Evolutionary conservation across 2,329 filamentous ascomycete species (phyloP), one percentile per base, ranked within the genome.

Genomic region (Colletotrichum lentis): DNA sequence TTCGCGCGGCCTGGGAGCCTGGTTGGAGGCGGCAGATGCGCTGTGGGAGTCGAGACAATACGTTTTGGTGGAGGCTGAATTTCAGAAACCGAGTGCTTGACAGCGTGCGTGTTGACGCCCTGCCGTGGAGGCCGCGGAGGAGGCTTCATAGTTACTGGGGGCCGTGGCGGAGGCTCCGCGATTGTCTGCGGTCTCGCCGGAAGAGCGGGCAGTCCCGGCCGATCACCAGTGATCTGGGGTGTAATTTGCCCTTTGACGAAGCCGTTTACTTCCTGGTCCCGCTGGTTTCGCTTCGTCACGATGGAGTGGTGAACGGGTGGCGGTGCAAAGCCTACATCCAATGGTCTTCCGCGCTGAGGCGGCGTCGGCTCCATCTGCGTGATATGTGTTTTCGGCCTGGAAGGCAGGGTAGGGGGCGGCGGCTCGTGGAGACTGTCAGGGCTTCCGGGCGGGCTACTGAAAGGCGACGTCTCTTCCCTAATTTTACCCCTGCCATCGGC

Each of bases 371-470:
- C 73, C n/a, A 72, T 73, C 12, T 76, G 73, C 53, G 73, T 31
- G 41, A 59, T 41, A 18, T 62, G 64, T 12, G 68, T 60, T 47
- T 62, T 69, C 53, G 84, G 85, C 14, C 85, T 80, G 7, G 77
- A 81, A 20, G 81, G 85, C 52, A 85, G 81, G 63, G 78, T 80
- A 1, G 86, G 85, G 8, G 83, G 83, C 7, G 80, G 79, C n/a
- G 81, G 80, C n/a, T 81, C 80, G n/a, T 85, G 82, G 0, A 82
- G 76, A 62, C 85, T 90, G 64, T 86, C 88, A 5, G 87, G 86
- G 75, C 91, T 95, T 72, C 88, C 90, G 0, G 94, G 93, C 20
- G 94, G 94, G 43, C 93, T 97, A 74, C 85, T 94, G 75, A 97
- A 97, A 0, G 95, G 94, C 1, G 95, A 97, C 0, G 89, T 75